These are phyloP conservation scores for Peronospora belbahrii DNA, from an alignment of 352 stramenopile species.

Conservation along the genomic window DNA sequence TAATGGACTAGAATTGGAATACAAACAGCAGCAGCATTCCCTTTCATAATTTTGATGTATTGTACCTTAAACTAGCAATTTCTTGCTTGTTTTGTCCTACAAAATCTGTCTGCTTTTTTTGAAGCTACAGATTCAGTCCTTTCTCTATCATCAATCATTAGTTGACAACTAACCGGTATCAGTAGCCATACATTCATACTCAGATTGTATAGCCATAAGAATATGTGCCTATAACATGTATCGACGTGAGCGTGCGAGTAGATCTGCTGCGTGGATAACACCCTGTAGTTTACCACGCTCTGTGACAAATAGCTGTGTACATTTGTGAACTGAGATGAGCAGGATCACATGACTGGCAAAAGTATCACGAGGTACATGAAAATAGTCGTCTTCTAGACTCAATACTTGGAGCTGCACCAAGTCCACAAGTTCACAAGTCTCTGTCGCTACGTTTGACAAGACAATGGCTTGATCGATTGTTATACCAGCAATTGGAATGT, in stretches of 20 bases:
- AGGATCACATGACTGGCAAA: constrained; percentile 66
- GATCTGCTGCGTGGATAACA: constrained; percentile 58
- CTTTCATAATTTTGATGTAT: too few species aligned
- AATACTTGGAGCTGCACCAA: constrained; percentile 54
- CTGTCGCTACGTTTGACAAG: constrained; percentile 31
- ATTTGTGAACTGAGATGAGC: constrained; percentile 77
- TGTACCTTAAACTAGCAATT: too few species aligned
- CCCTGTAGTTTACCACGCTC: constrained; percentile 61
- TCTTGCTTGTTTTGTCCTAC: too few species aligned
- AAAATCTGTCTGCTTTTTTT: too few species aligned
- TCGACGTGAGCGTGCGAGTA: constrained; percentile 52
- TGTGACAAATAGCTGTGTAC: constrained; percentile 64
- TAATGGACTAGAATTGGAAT: too few species aligned
- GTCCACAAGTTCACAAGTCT: constrained; percentile 31
- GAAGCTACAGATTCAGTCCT: too few species aligned
- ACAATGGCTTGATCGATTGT: constrained; percentile 20
- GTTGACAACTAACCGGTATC: too few species aligned
- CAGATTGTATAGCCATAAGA: too few species aligned
- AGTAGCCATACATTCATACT: too few species aligned
- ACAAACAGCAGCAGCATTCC: too few species aligned
- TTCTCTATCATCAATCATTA: too few species aligned
- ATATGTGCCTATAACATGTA: constrained; percentile 56
- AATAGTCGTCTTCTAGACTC: constrained; percentile 53
- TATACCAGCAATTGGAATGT: constrained; percentile 21
- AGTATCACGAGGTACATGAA: constrained; percentile 60